Evolutionary conservation across 179 eudicot genomes (phyloP), one percentile per base, ranked within the genome.

Genomic region (Heliamphora pulchella): DNA sequence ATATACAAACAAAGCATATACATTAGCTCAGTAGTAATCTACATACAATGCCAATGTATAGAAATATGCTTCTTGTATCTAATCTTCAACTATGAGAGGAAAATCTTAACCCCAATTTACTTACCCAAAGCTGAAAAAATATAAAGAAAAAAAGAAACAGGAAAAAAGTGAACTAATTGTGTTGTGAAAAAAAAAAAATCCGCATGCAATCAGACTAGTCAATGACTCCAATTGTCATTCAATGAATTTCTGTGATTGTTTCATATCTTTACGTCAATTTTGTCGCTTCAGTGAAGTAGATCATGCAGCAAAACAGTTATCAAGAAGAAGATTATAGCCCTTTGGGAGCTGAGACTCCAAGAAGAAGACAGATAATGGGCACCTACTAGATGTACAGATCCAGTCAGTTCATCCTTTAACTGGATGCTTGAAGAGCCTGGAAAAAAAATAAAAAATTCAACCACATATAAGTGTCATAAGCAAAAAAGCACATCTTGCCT

Each of bases 371-470:
- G 74, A 78, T 80, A 83, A 80, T 90, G 98, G 13, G 97, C 86
- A n/a, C 90, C 93, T 17, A 94, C 98, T 61, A 90, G 81, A 86
- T 94, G 96, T 47, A 88, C 92, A 2, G 92, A 89, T 80, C 97
- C 97, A 2, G 92, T 88, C 62, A 81, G 85, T 84, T 91, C 97
- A 78, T 94, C 98, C 85, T 82, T 88, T 47, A 94, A 83, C 83
- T 88, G 89, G 76, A 94, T 94, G 89, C 89, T 94, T 62, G 98
- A 89, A 18, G 98, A 94, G 82, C 98, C 98, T 93, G 91, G 78
- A 74, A 43, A 66, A 48, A 18, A 15, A 74, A 83, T 63, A 20
- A 51, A 78, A 67, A 3, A 53, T 4, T 73, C 44, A 20, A 63
- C n/a, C 14, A 66, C 71, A 66, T 50, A 46, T 5, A 64, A 1